Evolutionary conservation across 179 eudicot species (phyloP).

Genomic region (Heliamphora pulchella): DNA sequence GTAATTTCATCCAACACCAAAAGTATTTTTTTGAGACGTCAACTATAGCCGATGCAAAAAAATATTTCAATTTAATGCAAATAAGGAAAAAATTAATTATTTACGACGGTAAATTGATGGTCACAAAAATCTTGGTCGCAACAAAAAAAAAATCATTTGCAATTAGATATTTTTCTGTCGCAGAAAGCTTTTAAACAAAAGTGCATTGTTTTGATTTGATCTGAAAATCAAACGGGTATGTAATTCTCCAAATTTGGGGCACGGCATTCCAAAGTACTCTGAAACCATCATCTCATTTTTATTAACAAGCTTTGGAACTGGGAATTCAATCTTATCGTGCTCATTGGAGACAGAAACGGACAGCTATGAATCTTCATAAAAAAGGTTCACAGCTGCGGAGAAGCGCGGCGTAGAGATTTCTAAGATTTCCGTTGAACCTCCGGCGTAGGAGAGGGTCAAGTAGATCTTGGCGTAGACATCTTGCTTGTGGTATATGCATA

Average conservation of each 20-base stretch:
- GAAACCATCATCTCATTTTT: constrained; percentile 84
- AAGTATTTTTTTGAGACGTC: no score
- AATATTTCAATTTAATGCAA: no score
- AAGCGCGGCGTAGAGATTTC: constrained; percentile 24
- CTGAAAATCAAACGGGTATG: no score
- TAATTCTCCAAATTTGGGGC: constrained; percentile 26
- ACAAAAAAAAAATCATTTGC: no score
- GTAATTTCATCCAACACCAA: no score
- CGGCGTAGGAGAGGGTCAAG: constrained; percentile 61
- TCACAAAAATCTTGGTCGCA: no score
- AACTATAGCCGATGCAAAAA: no score
- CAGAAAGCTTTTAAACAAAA: no score
- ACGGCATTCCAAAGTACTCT: constrained; percentile 52
- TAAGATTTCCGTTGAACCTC: constrained; percentile 62
- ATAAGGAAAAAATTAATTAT: no score
- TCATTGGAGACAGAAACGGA: constrained; percentile 33
- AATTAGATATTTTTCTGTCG: no score
- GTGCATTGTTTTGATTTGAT: no score
- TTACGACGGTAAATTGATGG: no score
- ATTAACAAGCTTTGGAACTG: constrained; percentile 64
- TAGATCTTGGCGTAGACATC: constrained; percentile 84
- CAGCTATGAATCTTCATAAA: neutral
- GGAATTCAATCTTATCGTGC: constrained; percentile 76
- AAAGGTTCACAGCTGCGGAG: neutral
- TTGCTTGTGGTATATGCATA: constrained; percentile 86